phyloP scores from a whole-genome alignment of 257 asterid species.

The Salvia splendens region DNA sequence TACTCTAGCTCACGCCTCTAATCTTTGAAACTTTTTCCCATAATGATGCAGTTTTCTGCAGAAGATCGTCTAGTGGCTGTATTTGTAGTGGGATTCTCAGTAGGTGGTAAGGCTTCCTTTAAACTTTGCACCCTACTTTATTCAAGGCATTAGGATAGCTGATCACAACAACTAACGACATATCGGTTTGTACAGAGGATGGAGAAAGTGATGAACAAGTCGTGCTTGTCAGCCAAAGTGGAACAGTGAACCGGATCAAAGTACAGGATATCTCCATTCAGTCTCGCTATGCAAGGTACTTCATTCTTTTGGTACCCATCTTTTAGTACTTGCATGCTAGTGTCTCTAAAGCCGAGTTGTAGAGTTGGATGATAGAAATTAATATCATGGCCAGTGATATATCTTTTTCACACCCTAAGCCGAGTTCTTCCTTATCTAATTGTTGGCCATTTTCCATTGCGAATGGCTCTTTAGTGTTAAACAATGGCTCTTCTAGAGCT shows the following conservation, averaged over 20 bases:
- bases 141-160: background rate
- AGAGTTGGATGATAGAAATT: background rate
- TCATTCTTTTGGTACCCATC: background rate
- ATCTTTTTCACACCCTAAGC: background rate
- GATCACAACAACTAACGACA: constrained; percentile 22
- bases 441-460: background rate
- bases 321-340: constrained; percentile 5
- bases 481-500: background rate
- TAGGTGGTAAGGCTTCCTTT: constrained; percentile 54
- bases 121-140: background rate
- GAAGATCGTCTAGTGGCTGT: constrained; percentile 92
- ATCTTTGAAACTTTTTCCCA: constrained; percentile 25
- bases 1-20: constrained; percentile 6
- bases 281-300: constrained; percentile 92
- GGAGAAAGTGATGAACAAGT: constrained; percentile 97
- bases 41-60: constrained; percentile 57
- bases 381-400: background rate
- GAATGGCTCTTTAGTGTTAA: background rate
- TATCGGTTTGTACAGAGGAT: constrained; percentile 57
- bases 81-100: constrained; percentile 86
- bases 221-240: constrained; percentile 97
- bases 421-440: background rate
- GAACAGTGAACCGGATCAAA: constrained; percentile 95
- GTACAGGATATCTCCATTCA: constrained; percentile 91
- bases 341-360: constrained; percentile 1